Conservation (phyloP, 2,329 filamentous ascomycete species). For the Fusarium sp. region DNA sequence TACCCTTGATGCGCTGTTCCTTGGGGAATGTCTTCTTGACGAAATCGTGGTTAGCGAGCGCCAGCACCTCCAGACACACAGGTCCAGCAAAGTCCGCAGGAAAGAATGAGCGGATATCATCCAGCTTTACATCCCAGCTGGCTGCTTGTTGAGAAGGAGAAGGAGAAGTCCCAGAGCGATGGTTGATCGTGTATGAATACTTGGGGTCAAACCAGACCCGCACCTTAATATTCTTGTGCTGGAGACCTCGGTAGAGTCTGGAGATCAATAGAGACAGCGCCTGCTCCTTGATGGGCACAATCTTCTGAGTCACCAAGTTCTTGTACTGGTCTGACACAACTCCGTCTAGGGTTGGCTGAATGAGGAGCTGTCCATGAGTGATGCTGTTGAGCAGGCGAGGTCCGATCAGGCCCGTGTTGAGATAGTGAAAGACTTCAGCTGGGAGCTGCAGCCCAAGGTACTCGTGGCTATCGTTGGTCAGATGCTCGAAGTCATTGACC, state of each 20-base stretch:
- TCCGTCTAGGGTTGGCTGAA: slow-evolving; percentile 88
- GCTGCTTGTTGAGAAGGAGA: slow-evolving; percentile 60
- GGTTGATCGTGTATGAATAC: slow-evolving; percentile 75
- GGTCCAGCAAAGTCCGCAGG: slow-evolving; percentile 55
- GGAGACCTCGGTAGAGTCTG: slow-evolving; percentile 84
- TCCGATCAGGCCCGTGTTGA: slow-evolving; percentile 84
- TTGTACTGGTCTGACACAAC: slow-evolving; percentile 84
- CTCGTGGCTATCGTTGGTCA: slow-evolving; percentile 87
- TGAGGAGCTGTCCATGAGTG: slow-evolving; percentile 80
- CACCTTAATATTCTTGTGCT: slow-evolving; percentile 81
- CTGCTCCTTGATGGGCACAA: slow-evolving; percentile 80
- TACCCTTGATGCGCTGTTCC: slow-evolving; percentile 69
- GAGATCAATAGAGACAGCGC: slow-evolving; percentile 83
- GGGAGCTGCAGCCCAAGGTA: slow-evolving; percentile 92
- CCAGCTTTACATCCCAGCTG: slow-evolving; percentile 80
- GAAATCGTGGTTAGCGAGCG: slow-evolving; percentile 77
- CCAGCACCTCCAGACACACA: slow-evolving; percentile 70
- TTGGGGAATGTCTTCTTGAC: slow-evolving; percentile 74
- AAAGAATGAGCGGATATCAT: slow-evolving; percentile 61
- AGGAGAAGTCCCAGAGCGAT: slow-evolving; percentile 58
- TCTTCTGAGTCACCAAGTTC: slow-evolving; percentile 78
- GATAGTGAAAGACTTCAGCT: slow-evolving; percentile 89
- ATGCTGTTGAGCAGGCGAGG: slow-evolving; percentile 85
- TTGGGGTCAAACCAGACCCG: slow-evolving; percentile 86
- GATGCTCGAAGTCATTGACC: slow-evolving; percentile 77